Percentiles rank a stretch among this genome's conserved stretches.
Evolutionary conservation across 1,284 basidiomycete species (phyloP).

Genomic region (Ceratobasidium sp.): DNA sequence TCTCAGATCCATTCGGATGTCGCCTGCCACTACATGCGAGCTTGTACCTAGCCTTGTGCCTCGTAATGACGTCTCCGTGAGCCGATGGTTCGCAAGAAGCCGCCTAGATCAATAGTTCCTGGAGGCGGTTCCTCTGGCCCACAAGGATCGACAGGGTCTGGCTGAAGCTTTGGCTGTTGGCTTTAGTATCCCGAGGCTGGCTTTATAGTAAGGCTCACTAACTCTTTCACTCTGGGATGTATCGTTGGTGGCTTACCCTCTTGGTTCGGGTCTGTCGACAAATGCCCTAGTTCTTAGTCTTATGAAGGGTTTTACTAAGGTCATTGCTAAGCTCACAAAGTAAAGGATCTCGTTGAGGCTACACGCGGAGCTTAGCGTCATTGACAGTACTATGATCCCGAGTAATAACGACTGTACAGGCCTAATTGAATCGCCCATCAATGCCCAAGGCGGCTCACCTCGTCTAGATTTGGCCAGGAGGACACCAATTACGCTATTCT

Average conservation of each 20-base stretch:
- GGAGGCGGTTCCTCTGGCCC: not conserved
- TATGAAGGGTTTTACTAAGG: not conserved
- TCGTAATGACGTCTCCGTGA: not conserved
- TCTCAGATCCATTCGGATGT: not conserved
- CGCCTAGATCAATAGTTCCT: constrained; percentile 7
- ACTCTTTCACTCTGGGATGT: not conserved
- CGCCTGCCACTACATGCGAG: not conserved
- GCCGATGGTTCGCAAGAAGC: not conserved
- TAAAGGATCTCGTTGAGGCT: not conserved
- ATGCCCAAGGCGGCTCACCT: not conserved
- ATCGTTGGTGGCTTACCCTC: not conserved
- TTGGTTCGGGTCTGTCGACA: too few relatives aligned
- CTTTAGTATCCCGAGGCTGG: not conserved
- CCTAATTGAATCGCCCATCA: not conserved
- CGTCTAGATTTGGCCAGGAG: not conserved
- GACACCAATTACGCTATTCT: not conserved
- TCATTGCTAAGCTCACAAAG: not conserved
- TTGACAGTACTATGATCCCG: constrained; percentile 1
- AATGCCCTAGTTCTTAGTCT: too few relatives aligned
- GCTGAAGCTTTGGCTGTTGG: not conserved
- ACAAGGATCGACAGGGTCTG: constrained; percentile 5
- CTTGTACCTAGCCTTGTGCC: not conserved
- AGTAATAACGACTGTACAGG: not conserved
- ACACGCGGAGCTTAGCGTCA: not conserved
- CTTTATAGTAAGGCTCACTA: not conserved